Evolutionary conservation across 2,329 filamentous ascomycete genomes (phyloP).

Genomic region (Verticillium isaacii): DNA sequence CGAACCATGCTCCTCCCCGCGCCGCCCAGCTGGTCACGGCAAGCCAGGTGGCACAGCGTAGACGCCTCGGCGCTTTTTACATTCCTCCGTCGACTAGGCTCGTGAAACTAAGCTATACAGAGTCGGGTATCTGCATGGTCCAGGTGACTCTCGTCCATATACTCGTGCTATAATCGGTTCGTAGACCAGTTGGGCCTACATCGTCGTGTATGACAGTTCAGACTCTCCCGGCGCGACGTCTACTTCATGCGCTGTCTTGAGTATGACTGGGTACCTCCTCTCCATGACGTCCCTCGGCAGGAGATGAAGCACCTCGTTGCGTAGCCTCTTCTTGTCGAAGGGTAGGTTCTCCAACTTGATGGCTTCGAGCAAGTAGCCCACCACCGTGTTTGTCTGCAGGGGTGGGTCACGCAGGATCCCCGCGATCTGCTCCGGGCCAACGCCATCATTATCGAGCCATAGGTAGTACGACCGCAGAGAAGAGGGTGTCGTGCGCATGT

Average conservation of each 20-base stretch:
- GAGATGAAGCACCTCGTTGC: conserved; percentile 34
- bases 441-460: conserved; percentile 51
- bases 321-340: conserved; percentile 40
- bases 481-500: conserved; percentile 19
- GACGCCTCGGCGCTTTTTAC: neutral
- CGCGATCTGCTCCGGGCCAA: conserved; percentile 46
- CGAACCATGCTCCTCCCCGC: neutral
- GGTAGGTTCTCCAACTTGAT: conserved; percentile 46
- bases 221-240: neutral
- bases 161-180: neutral
- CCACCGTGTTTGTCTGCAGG: conserved; percentile 50
- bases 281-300: conserved; percentile 19
- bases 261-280: conserved; percentile 22
- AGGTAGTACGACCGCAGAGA: conserved; percentile 57
- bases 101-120: neutral
- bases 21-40: neutral
- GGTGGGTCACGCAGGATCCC: conserved; percentile 56
- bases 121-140: neutral
- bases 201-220: neutral
- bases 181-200: neutral
- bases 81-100: neutral
- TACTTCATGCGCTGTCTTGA: conserved; percentile 13
- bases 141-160: neutral
- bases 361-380: conserved; percentile 53
- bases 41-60: neutral